Percentiles rank a stretch among this genome's conserved stretches.
phyloP scores from a whole-genome alignment of 306 rosid species.

The Sesbania bispinosa region DNA sequence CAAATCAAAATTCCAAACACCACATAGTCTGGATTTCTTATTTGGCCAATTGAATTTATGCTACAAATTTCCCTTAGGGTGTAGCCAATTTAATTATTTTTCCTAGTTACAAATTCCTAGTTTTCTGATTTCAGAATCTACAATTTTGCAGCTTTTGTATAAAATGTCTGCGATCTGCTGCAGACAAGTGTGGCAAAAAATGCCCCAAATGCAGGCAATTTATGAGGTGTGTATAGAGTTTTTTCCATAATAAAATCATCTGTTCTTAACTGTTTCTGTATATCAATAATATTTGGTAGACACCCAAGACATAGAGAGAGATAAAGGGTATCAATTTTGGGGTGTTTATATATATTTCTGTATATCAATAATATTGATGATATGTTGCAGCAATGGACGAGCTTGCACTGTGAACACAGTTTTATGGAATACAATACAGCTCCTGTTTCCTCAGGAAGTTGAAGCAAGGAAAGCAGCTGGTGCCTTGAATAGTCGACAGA shows the following conservation, averaged over 20 bases:
- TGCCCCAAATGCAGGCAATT: slow-evolving; percentile 96
- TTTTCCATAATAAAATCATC: not conserved
- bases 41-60: not conserved
- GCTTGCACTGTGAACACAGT: slow-evolving; percentile 92
- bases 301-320: no score
- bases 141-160: slow-evolving; percentile 66
- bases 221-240: slow-evolving; percentile 48
- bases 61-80: not conserved
- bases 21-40: not conserved
- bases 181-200: slow-evolving; percentile 87
- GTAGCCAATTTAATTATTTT: not conserved
- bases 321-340: no score
- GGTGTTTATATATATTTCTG: no score
- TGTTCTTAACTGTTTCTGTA: not conserved
- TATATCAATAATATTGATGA: no score
- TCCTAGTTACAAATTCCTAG: not conserved
- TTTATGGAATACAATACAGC: slow-evolving; percentile 96
- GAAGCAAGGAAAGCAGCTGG: slow-evolving; percentile 68
- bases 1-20: not conserved
- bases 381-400: slow-evolving; percentile 69
- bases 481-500: slow-evolving; percentile 37
- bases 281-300: no score
- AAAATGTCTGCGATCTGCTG: slow-evolving; percentile 81
- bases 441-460: slow-evolving; percentile 84
- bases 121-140: slow-evolving; percentile 12